Conservation (phyloP, 345 rosid species). For the Microcos paniculata region DNA sequence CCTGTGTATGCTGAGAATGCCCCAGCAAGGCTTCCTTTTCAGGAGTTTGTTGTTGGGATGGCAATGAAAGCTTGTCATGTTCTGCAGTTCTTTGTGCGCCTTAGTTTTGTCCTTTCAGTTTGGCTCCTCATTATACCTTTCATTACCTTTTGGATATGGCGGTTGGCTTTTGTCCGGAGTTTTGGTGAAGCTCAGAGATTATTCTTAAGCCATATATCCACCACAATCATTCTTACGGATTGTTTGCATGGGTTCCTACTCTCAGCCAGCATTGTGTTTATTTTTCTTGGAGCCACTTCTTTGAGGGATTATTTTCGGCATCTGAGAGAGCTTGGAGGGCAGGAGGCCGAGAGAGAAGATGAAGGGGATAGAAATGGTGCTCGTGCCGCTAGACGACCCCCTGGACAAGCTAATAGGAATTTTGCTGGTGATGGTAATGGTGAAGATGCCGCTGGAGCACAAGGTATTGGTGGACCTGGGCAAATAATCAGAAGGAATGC, state of each 20-base stretch:
- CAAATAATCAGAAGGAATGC: slow-evolving; percentile 79
- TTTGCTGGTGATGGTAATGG: slow-evolving; percentile 73
- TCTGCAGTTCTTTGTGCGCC: slow-evolving; percentile 86
- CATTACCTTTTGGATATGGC: slow-evolving; percentile 97
- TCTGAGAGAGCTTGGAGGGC: slow-evolving; percentile 92
- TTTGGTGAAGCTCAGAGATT: slow-evolving; percentile 91
- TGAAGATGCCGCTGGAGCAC: slow-evolving; percentile 78
- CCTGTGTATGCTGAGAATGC: slow-evolving; percentile 98
- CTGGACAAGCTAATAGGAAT: slow-evolving; percentile 78
- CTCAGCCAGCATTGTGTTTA: slow-evolving; percentile 94
- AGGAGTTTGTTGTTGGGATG: slow-evolving; percentile 96
- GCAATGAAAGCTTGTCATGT: slow-evolving; percentile 95
- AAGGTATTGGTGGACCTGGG: slow-evolving; percentile 79
- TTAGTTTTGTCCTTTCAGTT: slow-evolving; percentile 89
- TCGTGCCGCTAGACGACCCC: slow-evolving; percentile 74
- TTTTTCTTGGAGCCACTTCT: slow-evolving; percentile 95
- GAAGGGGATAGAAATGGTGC: slow-evolving; percentile 93
- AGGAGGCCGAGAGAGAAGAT: slow-evolving; percentile 91
- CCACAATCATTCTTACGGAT: slow-evolving; percentile 86
- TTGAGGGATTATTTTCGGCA: slow-evolving; percentile 95
- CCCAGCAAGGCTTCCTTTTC: slow-evolving; percentile 96
- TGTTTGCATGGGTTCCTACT: slow-evolving; percentile 98
- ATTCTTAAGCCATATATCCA: slow-evolving; percentile 86
- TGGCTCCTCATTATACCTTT: slow-evolving; percentile 97
- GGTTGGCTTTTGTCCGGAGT: slow-evolving; percentile 89